phyloP scores from a whole-genome alignment of 257 asterid genomes.

The Gardenia jasminoides region DNA sequence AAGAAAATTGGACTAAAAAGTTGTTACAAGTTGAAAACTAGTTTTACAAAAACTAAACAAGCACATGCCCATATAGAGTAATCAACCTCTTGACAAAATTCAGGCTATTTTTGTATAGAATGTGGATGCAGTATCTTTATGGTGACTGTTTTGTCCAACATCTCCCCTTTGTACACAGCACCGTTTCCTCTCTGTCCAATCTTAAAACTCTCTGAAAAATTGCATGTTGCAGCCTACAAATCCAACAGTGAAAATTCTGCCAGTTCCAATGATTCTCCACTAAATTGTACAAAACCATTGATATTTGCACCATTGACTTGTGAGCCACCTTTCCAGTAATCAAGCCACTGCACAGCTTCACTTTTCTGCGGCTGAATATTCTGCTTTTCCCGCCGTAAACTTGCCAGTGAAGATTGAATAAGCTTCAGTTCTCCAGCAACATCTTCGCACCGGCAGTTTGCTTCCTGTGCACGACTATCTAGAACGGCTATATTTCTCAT shows the following conservation, averaged over 20 bases:
- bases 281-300: constrained; percentile 19
- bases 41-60: not conserved
- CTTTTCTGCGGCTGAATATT: constrained; percentile 51
- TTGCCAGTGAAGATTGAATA: constrained; percentile 52
- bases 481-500: constrained; percentile 55
- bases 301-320: constrained; percentile 23
- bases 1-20: not conserved
- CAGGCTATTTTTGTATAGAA: constrained; percentile 46
- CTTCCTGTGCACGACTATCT: constrained; percentile 61
- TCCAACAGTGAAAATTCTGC: constrained; percentile 58
- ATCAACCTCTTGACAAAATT: constrained; percentile 53
- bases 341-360: constrained; percentile 62
- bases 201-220: constrained; percentile 72
- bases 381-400: constrained; percentile 53
- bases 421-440: constrained; percentile 57
- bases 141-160: constrained; percentile 57
- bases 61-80: constrained; percentile 5
- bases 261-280: constrained; percentile 33
- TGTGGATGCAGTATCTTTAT: constrained; percentile 64
- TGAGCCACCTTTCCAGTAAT: constrained; percentile 49
- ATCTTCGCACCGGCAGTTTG: constrained; percentile 51
- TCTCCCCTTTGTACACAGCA: constrained; percentile 73
- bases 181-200: constrained; percentile 73
- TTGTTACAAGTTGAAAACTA: not conserved
- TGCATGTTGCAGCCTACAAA: constrained; percentile 69